Base-by-base conservation (phyloP, 805 yeast genomes). In the Metschnikowia peoriensis region DNA sequence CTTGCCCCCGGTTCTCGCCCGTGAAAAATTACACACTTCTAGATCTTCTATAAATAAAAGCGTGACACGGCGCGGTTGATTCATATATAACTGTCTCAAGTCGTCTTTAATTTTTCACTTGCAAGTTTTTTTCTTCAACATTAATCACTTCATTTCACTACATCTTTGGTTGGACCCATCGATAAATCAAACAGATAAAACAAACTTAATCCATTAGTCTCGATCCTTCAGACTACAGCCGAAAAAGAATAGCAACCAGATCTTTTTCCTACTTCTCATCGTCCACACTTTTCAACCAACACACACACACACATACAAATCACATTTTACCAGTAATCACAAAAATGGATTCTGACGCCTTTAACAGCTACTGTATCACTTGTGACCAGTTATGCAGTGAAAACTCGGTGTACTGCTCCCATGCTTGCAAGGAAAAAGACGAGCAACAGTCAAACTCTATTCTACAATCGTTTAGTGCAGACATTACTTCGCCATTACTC, bases 401-500 rank as follows among this genome's bases (percentile, higher is more conserved):
- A 6, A 53, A 53, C 46, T 46, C 57, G 14, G 59, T 65, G 52
- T 66, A 66, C 64, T 66, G 69, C 50, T 61, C 64, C 11, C 68
- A 66, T 10, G 63, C 61, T 29, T 75, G 79, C 58, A 68, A 67
- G 56, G 58, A 57, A 38, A 55, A 56, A 14, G 76, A 72, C 52
- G 75, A 70, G 54, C 58, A 57, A 16, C 66, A 62, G 46, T 61
- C 50, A 27, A 40, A 58, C 7, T 45, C 59, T 12, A 49, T 51
- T 22, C 53, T 61, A 46, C 56, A 61, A 40, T 54, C 56, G 17
- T 32, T 41, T 14, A 56, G 54, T 49, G 53, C 54, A 22, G 67
- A 62, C 49, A 62, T 72, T 50, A 69, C 65, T 4, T 68, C 73
- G 17, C 78, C 78, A 4, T 63, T 74, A 52, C 68, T 75, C 46